A percentile compares a stretch with the other conserved stretches of the same genome.
Evolutionary conservation across 768 basidiomycete species (phyloP).

Genomic region (Imleria badia): DNA sequence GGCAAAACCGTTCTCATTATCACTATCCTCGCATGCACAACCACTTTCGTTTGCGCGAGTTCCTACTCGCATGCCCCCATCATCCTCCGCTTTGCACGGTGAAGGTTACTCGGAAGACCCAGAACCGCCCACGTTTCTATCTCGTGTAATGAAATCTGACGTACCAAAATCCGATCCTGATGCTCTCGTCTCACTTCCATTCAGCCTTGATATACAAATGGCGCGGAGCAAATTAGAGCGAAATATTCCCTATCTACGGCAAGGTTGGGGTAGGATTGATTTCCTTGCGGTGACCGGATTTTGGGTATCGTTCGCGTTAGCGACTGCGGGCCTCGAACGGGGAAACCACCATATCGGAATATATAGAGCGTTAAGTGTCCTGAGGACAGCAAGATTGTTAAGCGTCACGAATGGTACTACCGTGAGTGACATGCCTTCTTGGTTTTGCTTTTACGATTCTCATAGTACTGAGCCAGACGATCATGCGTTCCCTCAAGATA

Average conservation of each 20-base stretch:
- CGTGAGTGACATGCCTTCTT: slow-evolving; percentile 41
- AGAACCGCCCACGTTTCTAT: slow-evolving; percentile 47
- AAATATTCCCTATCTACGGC: slow-evolving; percentile 84
- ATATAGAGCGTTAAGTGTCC: slow-evolving; percentile 85
- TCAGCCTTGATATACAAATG: slow-evolving; percentile 54
- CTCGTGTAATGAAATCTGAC: slow-evolving; percentile 46
- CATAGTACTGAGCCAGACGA: slow-evolving; percentile 47
- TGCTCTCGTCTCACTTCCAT: slow-evolving; percentile 50
- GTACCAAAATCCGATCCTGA: slow-evolving; percentile 34
- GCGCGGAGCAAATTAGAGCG: slow-evolving; percentile 54
- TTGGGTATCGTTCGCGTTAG: slow-evolving; percentile 81
- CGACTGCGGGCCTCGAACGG: slow-evolving; percentile 63
- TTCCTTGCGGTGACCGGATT: slow-evolving; percentile 81
- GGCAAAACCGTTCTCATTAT: slow-evolving; percentile 50
- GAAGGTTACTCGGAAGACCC: slow-evolving; percentile 38
- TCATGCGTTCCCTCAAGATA: slow-evolving; percentile 88
- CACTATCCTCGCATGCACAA: slow-evolving; percentile 32
- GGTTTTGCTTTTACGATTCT: slow-evolving; percentile 1
- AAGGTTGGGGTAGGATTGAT: slow-evolving; percentile 92
- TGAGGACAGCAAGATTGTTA: slow-evolving; percentile 78
- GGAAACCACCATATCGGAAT: slow-evolving; percentile 73
- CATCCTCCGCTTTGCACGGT: background rate
- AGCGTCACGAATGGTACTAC: slow-evolving; percentile 93
- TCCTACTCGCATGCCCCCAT: slow-evolving; percentile 9
- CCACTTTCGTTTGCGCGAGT: slow-evolving; percentile 17